phyloP scores from a whole-genome alignment of 2,329 filamentous ascomycete genomes.

The Chaetomiaceae sp. region DNA sequence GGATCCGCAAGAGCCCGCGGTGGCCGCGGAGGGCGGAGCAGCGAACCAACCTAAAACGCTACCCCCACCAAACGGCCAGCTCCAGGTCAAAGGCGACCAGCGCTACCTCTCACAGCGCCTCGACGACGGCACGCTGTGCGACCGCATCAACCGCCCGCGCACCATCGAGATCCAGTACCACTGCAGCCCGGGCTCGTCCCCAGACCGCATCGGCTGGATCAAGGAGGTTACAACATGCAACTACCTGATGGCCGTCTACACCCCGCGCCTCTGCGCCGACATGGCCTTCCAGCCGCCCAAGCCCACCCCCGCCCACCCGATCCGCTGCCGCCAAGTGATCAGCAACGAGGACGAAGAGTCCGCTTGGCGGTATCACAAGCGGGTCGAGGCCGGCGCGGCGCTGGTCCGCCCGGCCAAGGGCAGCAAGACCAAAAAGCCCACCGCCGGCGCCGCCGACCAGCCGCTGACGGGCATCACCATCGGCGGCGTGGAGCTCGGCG shows the following conservation, averaged over 20 bases:
- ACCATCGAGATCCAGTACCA: constrained; percentile 78
- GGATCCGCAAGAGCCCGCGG: constrained; percentile 17
- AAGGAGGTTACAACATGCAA: constrained; percentile 88
- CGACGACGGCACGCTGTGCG: constrained; percentile 73
- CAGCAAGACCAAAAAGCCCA: constrained; percentile 13
- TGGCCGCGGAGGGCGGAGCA: constrained; percentile 13
- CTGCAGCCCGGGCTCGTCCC: constrained; percentile 68
- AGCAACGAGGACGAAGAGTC: constrained; percentile 42
- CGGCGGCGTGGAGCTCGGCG: constrained; percentile 49
- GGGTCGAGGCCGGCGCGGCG: constrained; percentile 33
- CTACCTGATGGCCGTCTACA: constrained; percentile 90
- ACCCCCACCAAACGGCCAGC: constrained; percentile 48
- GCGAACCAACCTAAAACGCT: constrained; percentile 13
- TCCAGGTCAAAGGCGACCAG: constrained; percentile 77
- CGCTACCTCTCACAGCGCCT: constrained; percentile 81
- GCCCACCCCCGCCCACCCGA: constrained; percentile 67
- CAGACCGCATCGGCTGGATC: constrained; percentile 80
- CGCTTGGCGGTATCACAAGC: constrained; percentile 34
- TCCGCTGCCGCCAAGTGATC: constrained; percentile 69
- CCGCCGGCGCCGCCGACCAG: constrained; percentile 7
- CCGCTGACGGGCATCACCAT: constrained; percentile 35
- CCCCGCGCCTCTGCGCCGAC: constrained; percentile 79
- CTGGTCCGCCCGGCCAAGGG: constrained; percentile 26
- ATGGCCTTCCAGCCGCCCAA: constrained; percentile 78
- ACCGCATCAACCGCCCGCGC: constrained; percentile 73